phyloP scores from a whole-genome alignment of 164 flowering plant species.

The Aristolochia californica region DNA sequence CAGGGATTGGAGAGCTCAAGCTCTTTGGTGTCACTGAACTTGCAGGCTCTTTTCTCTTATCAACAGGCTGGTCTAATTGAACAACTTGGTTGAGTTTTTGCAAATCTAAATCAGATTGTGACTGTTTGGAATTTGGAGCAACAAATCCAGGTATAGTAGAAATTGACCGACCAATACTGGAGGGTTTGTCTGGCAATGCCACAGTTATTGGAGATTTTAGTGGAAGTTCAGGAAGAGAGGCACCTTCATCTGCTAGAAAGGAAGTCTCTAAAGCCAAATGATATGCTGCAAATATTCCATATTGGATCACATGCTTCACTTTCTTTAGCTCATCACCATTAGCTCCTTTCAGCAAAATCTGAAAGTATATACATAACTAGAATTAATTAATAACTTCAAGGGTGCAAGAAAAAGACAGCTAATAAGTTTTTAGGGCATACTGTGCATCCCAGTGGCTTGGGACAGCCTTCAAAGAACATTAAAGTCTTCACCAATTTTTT shows the following conservation, averaged over 20 bases:
- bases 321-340: slow-evolving; percentile 85
- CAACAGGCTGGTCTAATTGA: slow-evolving; percentile 12
- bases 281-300: slow-evolving; percentile 95
- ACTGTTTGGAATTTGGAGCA: slow-evolving; percentile 27
- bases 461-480: slow-evolving; percentile 94
- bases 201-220: slow-evolving; percentile 69
- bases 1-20: slow-evolving; percentile 12
- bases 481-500: slow-evolving; percentile 71
- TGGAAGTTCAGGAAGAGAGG: slow-evolving; percentile 81
- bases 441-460: slow-evolving; percentile 84
- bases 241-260: slow-evolving; percentile 99
- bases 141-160: slow-evolving; percentile 74
- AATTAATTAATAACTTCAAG: not conserved
- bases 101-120: slow-evolving; percentile 27
- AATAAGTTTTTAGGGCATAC: slow-evolving; percentile 35
- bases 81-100: slow-evolving; percentile 17
- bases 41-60: slow-evolving; percentile 10
- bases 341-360: slow-evolving; percentile 94
- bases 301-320: slow-evolving; percentile 89
- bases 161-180: slow-evolving; percentile 66
- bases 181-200: slow-evolving; percentile 71
- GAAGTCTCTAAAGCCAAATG: slow-evolving; percentile 97
- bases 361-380: slow-evolving; percentile 10
- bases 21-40: slow-evolving; percentile 17
- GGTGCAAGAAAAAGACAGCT: not conserved